These are phyloP conservation scores for Xylaria sp. DNA, from an alignment of 2,329 filamentous ascomycete species.

Conservation along the genomic window DNA sequence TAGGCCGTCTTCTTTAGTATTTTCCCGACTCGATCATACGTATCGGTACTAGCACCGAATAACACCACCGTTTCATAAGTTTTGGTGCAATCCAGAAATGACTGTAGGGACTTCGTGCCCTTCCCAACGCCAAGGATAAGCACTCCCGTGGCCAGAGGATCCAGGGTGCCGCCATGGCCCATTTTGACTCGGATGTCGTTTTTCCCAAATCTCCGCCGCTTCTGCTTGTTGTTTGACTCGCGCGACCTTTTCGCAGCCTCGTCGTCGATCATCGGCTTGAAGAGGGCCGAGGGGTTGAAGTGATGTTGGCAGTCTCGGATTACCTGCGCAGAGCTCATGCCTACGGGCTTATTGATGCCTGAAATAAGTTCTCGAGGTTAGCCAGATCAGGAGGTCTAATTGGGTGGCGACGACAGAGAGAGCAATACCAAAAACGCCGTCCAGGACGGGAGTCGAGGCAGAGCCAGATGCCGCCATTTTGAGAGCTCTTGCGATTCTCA, in stretches of 20 bases:
- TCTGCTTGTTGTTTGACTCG: conserved; percentile 69
- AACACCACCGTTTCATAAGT: conserved; percentile 89
- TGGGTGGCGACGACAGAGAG: conserved; percentile 44
- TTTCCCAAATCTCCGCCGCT: conserved; percentile 67
- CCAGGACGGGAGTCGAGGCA: conserved; percentile 55
- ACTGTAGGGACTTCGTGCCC: conserved; percentile 83
- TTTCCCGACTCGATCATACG: conserved; percentile 88
- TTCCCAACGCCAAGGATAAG: conserved; percentile 88
- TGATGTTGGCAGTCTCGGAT: conserved; percentile 86
- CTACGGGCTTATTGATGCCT: conserved; percentile 86
- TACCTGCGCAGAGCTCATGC: conserved; percentile 88
- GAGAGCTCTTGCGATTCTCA: conserved; percentile 49
- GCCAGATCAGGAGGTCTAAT: conserved; percentile 10
- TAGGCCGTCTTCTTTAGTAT: conserved; percentile 80
- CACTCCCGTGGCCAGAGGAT: conserved; percentile 93
- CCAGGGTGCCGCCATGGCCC: conserved; percentile 94
- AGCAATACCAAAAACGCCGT: conserved; percentile 67
- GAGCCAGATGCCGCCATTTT: conserved; percentile 64
- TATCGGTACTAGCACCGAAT: conserved; percentile 93
- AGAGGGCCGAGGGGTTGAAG: conserved; percentile 84
- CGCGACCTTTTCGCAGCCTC: conserved; percentile 66
- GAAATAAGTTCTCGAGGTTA: conserved; percentile 18
- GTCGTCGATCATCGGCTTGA: conserved; percentile 78
- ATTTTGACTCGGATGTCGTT: conserved; percentile 83
- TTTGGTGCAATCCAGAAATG: conserved; percentile 90